These are phyloP conservation scores for Neonectria punicea DNA, from an alignment of 2,329 filamentous ascomycete genomes.

Conservation along the genomic window DNA sequence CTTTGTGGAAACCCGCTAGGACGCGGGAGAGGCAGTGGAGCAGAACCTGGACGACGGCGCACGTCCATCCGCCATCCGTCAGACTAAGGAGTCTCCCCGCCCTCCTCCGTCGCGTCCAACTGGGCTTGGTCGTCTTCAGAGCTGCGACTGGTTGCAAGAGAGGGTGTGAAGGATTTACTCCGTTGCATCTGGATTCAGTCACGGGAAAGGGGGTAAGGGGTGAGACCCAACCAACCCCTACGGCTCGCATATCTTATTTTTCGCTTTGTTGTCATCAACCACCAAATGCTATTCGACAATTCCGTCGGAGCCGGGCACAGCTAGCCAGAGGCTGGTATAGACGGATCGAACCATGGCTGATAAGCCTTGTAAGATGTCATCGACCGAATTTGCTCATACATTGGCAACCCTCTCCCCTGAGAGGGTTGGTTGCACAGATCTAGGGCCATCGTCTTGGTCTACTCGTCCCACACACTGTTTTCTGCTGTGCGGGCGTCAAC, in stretches of 20 bases:
- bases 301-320: not conserved
- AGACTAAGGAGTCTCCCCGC: constrained; percentile 17
- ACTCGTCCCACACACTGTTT: constrained; percentile 9
- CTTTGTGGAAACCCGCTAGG: constrained; percentile 27
- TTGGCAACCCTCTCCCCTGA: not conserved
- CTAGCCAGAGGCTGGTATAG: not conserved
- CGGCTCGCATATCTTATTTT: not conserved
- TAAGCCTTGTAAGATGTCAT: constrained; percentile 5
- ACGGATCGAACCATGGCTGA: not conserved
- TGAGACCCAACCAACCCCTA: constrained; percentile 5
- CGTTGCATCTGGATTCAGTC: constrained; percentile 28
- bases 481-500: constrained; percentile 9
- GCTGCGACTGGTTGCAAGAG: constrained; percentile 13
- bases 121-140: constrained; percentile 13
- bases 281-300: constrained; percentile 9
- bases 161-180: constrained; percentile 24
- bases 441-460: not conserved
- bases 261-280: constrained; percentile 3
- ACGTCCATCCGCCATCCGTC: constrained; percentile 24
- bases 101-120: not conserved
- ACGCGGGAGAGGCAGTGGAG: constrained; percentile 20
- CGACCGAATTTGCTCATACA: not conserved
- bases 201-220: constrained; percentile 20
- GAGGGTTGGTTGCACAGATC: constrained; percentile 11
- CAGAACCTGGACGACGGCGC: constrained; percentile 9